Percentiles rank a stretch among this genome's conserved stretches.
Conservation (phyloP, 441 rosid genomes). For the Hura crepitans region DNA sequence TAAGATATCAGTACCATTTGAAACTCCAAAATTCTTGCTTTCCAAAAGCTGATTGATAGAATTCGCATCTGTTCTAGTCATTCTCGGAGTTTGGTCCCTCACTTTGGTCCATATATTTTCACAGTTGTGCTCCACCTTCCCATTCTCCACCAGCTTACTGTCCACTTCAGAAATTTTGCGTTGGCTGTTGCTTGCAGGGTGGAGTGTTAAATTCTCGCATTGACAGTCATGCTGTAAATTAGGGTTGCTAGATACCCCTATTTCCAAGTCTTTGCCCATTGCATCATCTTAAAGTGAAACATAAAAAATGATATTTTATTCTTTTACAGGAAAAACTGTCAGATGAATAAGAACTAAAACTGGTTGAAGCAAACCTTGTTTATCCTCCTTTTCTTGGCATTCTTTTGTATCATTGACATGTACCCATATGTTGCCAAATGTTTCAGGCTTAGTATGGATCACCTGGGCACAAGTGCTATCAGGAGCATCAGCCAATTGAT, state of each 20-base stretch:
- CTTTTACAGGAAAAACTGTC: neutral
- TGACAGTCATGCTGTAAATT: conserved; percentile 28
- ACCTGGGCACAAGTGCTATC: conserved; percentile 71
- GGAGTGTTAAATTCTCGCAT: conserved; percentile 23
- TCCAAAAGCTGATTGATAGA: conserved; percentile 28
- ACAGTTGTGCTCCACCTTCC: conserved; percentile 24
- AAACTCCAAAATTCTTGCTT: conserved; percentile 28
- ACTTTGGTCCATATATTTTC: conserved; percentile 21
- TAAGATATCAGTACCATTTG: conserved; percentile 30
- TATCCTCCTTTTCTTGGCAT: conserved; percentile 32
- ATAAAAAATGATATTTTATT: conserved; percentile 3
- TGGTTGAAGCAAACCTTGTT: conserved; percentile 29
- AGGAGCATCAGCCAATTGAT: conserved; percentile 42
- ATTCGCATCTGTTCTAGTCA: conserved; percentile 20
- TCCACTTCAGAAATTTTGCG: conserved; percentile 28
- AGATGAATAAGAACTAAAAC: neutral
- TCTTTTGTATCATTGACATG: conserved; percentile 27
- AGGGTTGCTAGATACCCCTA: conserved; percentile 26
- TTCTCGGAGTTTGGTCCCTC: conserved; percentile 22
- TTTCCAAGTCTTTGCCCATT: conserved; percentile 34
- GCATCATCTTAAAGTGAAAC: conserved; percentile 26
- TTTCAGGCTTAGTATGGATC: conserved; percentile 46
- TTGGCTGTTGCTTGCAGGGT: conserved; percentile 19
- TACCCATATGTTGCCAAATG: conserved; percentile 36
- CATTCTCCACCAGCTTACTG: conserved; percentile 24